Evolutionary conservation across 2,329 filamentous ascomycete species (phyloP), one percentile per base, ranked within the genome.

Genomic region (Pseudocercospora crystallina): DNA sequence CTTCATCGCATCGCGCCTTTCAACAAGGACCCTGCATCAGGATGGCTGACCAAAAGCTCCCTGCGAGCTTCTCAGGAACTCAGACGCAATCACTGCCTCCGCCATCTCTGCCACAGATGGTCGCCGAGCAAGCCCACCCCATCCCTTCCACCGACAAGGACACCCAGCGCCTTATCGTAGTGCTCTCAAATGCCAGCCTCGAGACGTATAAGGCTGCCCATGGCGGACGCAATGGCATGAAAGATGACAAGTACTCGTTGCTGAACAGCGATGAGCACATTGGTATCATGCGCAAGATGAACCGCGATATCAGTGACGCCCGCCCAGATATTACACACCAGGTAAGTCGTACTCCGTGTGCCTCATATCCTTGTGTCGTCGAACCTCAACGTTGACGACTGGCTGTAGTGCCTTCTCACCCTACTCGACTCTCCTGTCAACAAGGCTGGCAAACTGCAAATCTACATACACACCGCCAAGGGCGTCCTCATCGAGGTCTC

Each of bases 221-320:
- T 20, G 66, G 66, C 44, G 71, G 80, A 68, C 71, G 82, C 69
- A 74, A 85, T 74, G 73, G 83, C 70, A 76, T 80, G 51, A 83
- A 88, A 44, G 91, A 96, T 65, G 60, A 66, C 70, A 97, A 97
- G 73, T 99, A 95, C 74, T 95, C 92, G 55, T 79, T 99, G 45
- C 84, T 99, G 66, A 99, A 99, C 79, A 96, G 91, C 73, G 94
- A 99, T 69, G 94, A 99, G 74, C 94, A 99, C 71, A 99, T 99
- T 62, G 94, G 94, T 57, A 88, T 97, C 60, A 96, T 99, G 90
- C 87, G 94, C 67, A 99, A 97, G 79, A 97, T 97, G 92, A 95
- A 95, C 71, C 83, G 94, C 63, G 94, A 99, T 70, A 97, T 99
- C 61, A 96, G 91, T 71, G 94, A 99, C 73, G 94, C 94, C 54